A percentile compares a stretch with the other conserved stretches of the same genome.
These are phyloP conservation scores for Mycosphaerella sp. DNA, from an alignment of 2,329 filamentous ascomycete genomes.

Conservation along the genomic window DNA sequence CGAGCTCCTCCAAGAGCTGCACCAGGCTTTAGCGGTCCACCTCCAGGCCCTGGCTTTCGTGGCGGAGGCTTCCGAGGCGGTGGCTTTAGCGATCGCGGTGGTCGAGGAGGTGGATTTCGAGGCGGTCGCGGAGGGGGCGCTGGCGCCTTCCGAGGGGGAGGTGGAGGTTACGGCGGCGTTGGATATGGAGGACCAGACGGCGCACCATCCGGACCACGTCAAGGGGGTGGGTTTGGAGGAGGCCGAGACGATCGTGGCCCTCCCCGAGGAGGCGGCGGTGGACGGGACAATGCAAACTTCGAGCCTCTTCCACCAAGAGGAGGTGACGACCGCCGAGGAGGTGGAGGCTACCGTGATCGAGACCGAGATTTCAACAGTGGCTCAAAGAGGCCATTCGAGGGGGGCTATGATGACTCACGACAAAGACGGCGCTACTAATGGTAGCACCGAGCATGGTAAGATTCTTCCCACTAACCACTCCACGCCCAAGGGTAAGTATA, in stretches of 20 bases:
- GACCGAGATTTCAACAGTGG: slow-evolving; percentile 46
- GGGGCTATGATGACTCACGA: slow-evolving; percentile 69
- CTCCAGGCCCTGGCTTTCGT: slow-evolving; percentile 48
- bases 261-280: slow-evolving; percentile 30
- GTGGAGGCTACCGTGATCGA: slow-evolving; percentile 40
- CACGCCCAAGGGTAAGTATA: slow-evolving; percentile 23
- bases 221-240: slow-evolving; percentile 33
- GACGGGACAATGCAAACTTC: slow-evolving; percentile 63
- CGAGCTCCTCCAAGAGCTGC: slow-evolving; percentile 63
- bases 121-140: slow-evolving; percentile 46
- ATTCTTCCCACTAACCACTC: slow-evolving; percentile 10
- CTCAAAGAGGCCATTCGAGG: slow-evolving; percentile 60
- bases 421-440: slow-evolving; percentile 54
- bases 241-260: slow-evolving; percentile 27
- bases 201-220: slow-evolving; percentile 44
- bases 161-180: slow-evolving; percentile 32
- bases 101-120: slow-evolving; percentile 48
- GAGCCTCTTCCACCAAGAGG: slow-evolving; percentile 71
- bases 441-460: slow-evolving; percentile 19
- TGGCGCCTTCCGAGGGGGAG: slow-evolving; percentile 38
- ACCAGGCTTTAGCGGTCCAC: slow-evolving; percentile 52
- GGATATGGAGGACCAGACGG: slow-evolving; percentile 44
- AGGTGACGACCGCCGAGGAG: slow-evolving; percentile 41
- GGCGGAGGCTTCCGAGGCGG: slow-evolving; percentile 51
- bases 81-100: slow-evolving; percentile 51